These are phyloP conservation scores for Tetrapisispora pingtungensis DNA, from an alignment of 805 yeast species.

Conservation along the genomic window DNA sequence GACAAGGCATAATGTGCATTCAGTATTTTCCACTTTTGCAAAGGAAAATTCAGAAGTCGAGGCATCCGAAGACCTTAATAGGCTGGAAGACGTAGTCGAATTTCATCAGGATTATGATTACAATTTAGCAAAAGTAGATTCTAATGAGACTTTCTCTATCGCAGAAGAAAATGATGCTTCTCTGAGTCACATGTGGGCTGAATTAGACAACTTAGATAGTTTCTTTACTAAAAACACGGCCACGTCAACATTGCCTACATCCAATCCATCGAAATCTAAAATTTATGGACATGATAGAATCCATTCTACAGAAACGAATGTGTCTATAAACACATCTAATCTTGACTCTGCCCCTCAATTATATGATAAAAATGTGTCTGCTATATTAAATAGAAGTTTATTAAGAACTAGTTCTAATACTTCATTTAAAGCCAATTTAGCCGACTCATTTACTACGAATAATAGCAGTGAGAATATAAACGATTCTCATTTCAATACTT, in stretches of 20 bases:
- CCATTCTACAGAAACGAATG: slow-evolving; percentile 54
- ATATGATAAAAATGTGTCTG: slow-evolving; percentile 69
- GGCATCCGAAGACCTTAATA: slow-evolving; percentile 7
- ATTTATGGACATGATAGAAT: slow-evolving; percentile 27
- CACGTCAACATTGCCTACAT: slow-evolving; percentile 4
- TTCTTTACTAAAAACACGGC: slow-evolving; percentile 61
- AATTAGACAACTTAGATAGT: slow-evolving; percentile 78
- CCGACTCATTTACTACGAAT: slow-evolving; percentile 46
- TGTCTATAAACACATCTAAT: slow-evolving; percentile 37
- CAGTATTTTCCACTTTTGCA: slow-evolving; percentile 83
- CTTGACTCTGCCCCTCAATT: slow-evolving; percentile 67
- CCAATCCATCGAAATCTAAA: slow-evolving; percentile 13
- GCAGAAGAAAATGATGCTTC: slow-evolving; percentile 63
- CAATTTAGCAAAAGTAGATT: slow-evolving; percentile 19
- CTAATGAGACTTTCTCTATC: slow-evolving; percentile 22
- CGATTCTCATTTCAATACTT: background rate
- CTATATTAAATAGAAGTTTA: slow-evolving; percentile 61
- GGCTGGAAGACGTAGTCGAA: slow-evolving; percentile 24
- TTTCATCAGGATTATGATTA: slow-evolving; percentile 29
- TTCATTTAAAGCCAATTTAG: slow-evolving; percentile 66
- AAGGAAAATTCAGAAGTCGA: slow-evolving; percentile 15
- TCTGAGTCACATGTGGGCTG: slow-evolving; percentile 85
- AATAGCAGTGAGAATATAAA: slow-evolving; percentile 1
- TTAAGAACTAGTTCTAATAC: slow-evolving; percentile 67
- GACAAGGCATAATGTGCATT: slow-evolving; percentile 87